Base-by-base conservation (phyloP, 495 filamentous ascomycete species). In the Venustampulla echinocandica region DNA sequence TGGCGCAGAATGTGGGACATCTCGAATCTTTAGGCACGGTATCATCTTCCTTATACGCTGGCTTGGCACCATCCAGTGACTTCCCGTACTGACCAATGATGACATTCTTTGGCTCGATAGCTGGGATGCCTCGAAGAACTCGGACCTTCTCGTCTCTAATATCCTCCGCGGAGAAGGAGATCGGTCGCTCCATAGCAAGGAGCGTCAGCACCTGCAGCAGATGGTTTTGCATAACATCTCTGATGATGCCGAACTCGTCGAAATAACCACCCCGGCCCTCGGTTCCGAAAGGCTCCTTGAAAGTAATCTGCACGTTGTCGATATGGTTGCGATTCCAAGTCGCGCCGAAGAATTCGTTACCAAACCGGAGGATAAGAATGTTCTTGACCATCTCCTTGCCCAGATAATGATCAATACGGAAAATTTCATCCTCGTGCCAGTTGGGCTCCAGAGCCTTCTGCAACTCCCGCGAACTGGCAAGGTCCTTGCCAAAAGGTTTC, bases 371-470 rank as follows among this genome's bases (percentile, higher is more conserved):
- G 55, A 99, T 95, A 44, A 99, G 79, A 59, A 99, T 93, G 65
- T 99, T 99, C 79, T 99, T 99, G 46, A 99, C 93, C 93, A 99
- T 99, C 73, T 99, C 93, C 79, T 99, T 99, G 56, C 93, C 93
- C 32, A 99, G 78, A 64, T 99, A 99, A 70, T 99, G 93, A 65
- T 99, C 93, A 60, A 99, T 99, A 60, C 93, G 90, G 80, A 93
- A 99, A 55, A 97, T 86, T 72, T 99, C 93, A 38, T 99, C 93
- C 67, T 99, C 93, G 61, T 85, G 94, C 93, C 93, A 99, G 71
- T 97, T 87, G 24, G 93, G 93, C 57, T 90, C 88, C 41, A 99
- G 75, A 2, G 93, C 90, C 64, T 87, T 93, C 58, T 97, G 88
- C 35, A 99, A 78, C 59, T 94, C 87, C 42, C 93, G 82, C 34